phyloP scores from a whole-genome alignment of 1,284 basidiomycete genomes.

The Cryptococcus neoformans region DNA sequence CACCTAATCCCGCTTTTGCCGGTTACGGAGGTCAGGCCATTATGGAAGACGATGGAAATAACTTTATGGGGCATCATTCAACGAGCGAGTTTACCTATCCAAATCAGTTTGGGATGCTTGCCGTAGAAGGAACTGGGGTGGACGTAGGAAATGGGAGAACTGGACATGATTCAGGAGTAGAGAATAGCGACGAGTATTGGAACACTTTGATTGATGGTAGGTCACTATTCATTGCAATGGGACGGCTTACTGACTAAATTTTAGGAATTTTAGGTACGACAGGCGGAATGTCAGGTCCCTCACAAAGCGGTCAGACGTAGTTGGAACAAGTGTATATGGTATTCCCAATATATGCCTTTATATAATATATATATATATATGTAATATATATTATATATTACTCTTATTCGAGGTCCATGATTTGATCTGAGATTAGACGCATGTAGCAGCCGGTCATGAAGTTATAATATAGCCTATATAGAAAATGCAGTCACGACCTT shows the following conservation, averaged over 20 bases:
- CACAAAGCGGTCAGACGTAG: background rate
- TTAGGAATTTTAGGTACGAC: slow-evolving; percentile 23
- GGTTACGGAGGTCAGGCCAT: background rate
- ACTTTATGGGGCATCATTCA: slow-evolving; percentile 6
- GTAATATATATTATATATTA: too few relatives aligned
- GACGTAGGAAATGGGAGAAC: slow-evolving; percentile 2
- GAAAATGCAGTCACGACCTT: too few relatives aligned
- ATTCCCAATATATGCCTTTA: background rate
- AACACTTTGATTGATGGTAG: slow-evolving; percentile 49
- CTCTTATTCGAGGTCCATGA: too few relatives aligned
- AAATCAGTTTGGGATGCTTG: slow-evolving; percentile 13
- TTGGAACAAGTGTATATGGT: background rate
- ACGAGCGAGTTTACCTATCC: slow-evolving; percentile 9
- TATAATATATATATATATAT: too few relatives aligned
- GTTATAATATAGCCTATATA: background rate
- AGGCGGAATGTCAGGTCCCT: background rate
- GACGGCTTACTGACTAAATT: background rate
- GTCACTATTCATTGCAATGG: slow-evolving; percentile 9
- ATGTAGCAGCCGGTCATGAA: background rate
- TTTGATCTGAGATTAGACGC: too few relatives aligned
- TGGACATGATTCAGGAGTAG: slow-evolving; percentile 11
- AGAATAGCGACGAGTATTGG: slow-evolving; percentile 49
- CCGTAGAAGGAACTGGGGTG: slow-evolving; percentile 8
- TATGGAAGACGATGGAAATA: slow-evolving; percentile 1
- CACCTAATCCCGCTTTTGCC: slow-evolving; percentile 7